Evolutionary conservation across 306 rosid species (phyloP), one percentile per base, ranked within the genome.

Genomic region (Luffa aegyptiaca): DNA sequence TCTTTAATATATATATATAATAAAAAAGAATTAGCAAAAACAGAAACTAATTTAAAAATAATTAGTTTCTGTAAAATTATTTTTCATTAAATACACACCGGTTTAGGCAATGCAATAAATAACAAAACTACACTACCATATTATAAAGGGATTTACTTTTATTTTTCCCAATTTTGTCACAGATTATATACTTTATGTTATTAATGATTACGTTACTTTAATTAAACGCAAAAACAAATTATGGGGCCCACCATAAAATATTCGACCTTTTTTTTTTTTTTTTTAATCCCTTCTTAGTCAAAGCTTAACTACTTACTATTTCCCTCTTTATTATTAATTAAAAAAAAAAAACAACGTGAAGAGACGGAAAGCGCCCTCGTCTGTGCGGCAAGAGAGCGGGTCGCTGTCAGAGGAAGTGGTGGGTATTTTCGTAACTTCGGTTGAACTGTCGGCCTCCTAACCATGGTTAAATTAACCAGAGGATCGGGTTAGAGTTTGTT

Each of bases 361-460:
- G 6, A 26, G 77, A 72, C 77, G 58, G 6, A 46, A 72, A 72
- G 0, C 55, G 5, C 77, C 80, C 18, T 78, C 35, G 0, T 37
- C 41, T 7, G 18, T 13, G 35, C 10, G 61, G 26, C n/a, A 64
- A 0, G 11, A 18, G 37, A 81, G 77, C 14, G 3, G 14, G 56
- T 62, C 31, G 46, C n/a, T 11, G 36, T 37, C 36, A 12, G 5
- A 10, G 57, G 72, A 49, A 21, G 6, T 3, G 10, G 74, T 41
- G 86, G 88, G 51, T 35, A 85, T 12, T 51, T 8, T 12, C 36
- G 86, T 84, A 58, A 80, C 8, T 21, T 42, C 1, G 8, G 6
- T 0, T 1, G 59, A 83, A 82, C 46, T 92, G 98, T 92, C 97
- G 96, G 93, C 85, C 81, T 86, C 75, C 77, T 83, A 89, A 93